phyloP scores from a whole-genome alignment of 495 filamentous ascomycete genomes.

The Penicillium bialowiezense region DNA sequence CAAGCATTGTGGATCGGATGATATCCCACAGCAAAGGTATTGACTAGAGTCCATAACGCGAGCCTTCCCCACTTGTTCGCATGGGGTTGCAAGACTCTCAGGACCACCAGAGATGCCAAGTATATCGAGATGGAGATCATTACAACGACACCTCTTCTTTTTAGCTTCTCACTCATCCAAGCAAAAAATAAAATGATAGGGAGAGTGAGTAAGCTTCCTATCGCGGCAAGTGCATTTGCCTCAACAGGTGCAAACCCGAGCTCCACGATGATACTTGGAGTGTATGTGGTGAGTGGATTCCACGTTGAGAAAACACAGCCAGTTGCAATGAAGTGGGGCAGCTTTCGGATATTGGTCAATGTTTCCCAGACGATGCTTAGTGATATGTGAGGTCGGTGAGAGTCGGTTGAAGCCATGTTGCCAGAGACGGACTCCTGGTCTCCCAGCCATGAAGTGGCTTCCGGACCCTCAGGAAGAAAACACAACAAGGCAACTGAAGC shows the following conservation, averaged over 20 bases:
- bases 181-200: constrained; percentile 32
- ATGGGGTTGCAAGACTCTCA: constrained; percentile 11
- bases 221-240: constrained; percentile 34
- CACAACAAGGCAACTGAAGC: constrained; percentile 31
- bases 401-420: background rate
- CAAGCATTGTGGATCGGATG: constrained; percentile 37
- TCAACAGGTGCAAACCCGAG: constrained; percentile 29
- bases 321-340: constrained; percentile 37
- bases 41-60: constrained; percentile 30
- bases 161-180: constrained; percentile 23
- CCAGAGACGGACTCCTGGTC: background rate
- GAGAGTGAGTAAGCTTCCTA: constrained; percentile 28
- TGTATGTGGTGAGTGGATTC: constrained; percentile 36
- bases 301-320: constrained; percentile 35
- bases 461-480: constrained; percentile 29
- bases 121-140: constrained; percentile 22
- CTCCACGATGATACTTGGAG: constrained; percentile 34
- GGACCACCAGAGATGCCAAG: constrained; percentile 18
- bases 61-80: constrained; percentile 23
- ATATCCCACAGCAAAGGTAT: constrained; percentile 31
- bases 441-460: background rate
- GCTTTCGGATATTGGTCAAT: constrained; percentile 23
- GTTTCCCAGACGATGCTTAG: constrained; percentile 10
- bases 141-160: constrained; percentile 21
- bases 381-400: constrained; percentile 6